phyloP scores from a whole-genome alignment of 2,329 filamentous ascomycete species.

The Scortechinia acanthostroma region DNA sequence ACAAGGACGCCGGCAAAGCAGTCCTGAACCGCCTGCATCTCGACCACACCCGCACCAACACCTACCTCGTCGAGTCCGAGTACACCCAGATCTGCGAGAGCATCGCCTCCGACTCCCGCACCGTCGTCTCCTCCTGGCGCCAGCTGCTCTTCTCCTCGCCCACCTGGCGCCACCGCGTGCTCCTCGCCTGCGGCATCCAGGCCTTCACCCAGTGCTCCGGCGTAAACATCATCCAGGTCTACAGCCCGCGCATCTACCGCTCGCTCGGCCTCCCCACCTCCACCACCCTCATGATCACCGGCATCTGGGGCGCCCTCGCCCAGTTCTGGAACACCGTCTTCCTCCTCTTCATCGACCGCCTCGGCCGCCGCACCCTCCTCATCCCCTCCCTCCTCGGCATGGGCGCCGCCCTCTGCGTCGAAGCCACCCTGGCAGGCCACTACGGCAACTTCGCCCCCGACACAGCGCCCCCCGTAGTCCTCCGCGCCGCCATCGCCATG shows the following conservation, averaged over 20 bases:
- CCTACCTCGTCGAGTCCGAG: constrained; percentile 25
- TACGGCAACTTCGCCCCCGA: constrained; percentile 2
- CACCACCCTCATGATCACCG: constrained; percentile 38
- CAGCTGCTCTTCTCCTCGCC: constrained; percentile 27
- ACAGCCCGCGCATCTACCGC: constrained; percentile 30
- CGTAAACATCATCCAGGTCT: constrained; percentile 34
- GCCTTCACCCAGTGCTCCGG: constrained; percentile 37
- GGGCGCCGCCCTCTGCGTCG: constrained; percentile 10
- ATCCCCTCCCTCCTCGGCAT: constrained; percentile 25
- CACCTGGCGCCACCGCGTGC: constrained; percentile 32
- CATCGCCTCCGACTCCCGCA: constrained; percentile 22
- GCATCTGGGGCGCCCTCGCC: constrained; percentile 37
- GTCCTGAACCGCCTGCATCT: constrained; percentile 21
- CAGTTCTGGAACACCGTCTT: constrained; percentile 37
- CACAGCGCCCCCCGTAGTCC: not conserved
- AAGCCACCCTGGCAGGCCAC: constrained; percentile 2
- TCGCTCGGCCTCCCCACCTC: constrained; percentile 31
- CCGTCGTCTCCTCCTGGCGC: constrained; percentile 25
- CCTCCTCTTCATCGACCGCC: constrained; percentile 31
- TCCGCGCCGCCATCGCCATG: constrained; percentile 18
- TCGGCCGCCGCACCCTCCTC: constrained; percentile 37
- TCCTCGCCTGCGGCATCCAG: constrained; percentile 37
- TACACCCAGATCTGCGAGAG: constrained; percentile 27
- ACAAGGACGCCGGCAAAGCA: constrained; percentile 18
- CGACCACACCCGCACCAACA: constrained; percentile 5